A percentile compares a stretch with the other conserved stretches of the same genome.
Conservation (phyloP, 208 protist genomes). For the Phytomonas francai region DNA sequence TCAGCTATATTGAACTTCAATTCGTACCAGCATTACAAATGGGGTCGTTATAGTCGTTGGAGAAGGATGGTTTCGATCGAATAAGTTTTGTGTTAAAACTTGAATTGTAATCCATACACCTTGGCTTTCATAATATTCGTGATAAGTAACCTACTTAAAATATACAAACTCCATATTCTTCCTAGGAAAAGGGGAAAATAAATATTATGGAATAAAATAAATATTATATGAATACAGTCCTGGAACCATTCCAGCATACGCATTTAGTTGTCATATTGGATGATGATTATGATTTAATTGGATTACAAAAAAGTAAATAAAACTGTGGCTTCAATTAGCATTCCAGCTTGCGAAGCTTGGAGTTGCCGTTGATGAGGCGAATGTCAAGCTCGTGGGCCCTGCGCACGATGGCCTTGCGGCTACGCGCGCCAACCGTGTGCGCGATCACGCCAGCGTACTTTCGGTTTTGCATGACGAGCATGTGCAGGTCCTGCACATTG, state of each 20-base stretch:
- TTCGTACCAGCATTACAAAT: not conserved
- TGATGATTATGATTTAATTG: not conserved
- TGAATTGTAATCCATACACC: too few species aligned
- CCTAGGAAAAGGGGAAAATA: not conserved
- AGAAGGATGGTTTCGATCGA: too few species aligned
- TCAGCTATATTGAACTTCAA: not conserved
- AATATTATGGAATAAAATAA: not conserved
- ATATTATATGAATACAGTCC: not conserved
- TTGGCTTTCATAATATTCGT: not conserved
- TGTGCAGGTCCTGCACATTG: conserved; percentile 96
- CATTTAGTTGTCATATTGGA: not conserved
- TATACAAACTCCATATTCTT: not conserved
- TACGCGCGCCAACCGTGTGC: conserved; percentile 91
- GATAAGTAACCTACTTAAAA: not conserved
- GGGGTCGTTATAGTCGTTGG: too few species aligned
- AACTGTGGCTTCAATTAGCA: not conserved
- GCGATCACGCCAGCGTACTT: conserved; percentile 98
- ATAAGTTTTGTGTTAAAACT: too few species aligned
- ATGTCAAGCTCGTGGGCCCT: conserved; percentile 98
- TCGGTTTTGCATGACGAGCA: conserved; percentile 99
- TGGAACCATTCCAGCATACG: not conserved
- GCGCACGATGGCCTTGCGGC: conserved; percentile 95
- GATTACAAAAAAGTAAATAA: not conserved
- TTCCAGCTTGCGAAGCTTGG: conserved; percentile 92
- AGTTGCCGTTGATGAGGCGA: conserved; percentile 94